Evolutionary conservation across 2,329 filamentous ascomycete species (phyloP), one percentile per base, ranked within the genome.

Genomic region (Aureobasidium subglaciale): DNA sequence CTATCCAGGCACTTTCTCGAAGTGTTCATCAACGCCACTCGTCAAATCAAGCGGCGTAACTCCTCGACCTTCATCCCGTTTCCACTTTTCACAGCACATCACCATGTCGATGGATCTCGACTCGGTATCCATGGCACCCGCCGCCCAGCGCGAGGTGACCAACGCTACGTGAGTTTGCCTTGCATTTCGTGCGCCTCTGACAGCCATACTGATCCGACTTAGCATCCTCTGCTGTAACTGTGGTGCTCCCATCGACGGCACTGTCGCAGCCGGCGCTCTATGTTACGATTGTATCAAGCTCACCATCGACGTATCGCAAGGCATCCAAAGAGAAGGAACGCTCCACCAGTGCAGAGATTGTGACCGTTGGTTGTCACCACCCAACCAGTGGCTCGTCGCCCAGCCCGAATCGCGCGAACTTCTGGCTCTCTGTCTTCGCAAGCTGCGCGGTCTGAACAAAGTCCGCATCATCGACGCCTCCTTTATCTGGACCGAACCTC

Each of bases 161-260:
- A 49, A 48, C 16, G 54, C 54, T 40, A 56, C 54, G 54, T 56
- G 35, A 45, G 55, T 49, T 35, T n/a, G 20, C 30, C 29, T 25
- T n/a, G n/a, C 15, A 56, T 59, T 30, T 54, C 61, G 15, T 9
- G 11, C 59, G 60, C 61, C 2, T n/a, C 4, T 64, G 20, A 63
- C 61, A 7, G 61, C 63, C 8, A 11, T 46, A 30, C 56, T 58
- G 40, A 58, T 35, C 13, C n/a, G 8, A 3, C 16, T 8, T 3
- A 88, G 85, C n/a, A 96, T 97, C 68, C 87, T 99, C 57, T 99
- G 93, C 74, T 96, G 90, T 77, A 96, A 97, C 79, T 99, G 93
- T 72, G 93, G 92, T 68, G 90, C 89, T 59, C 86, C 92, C 35
- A 96, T 99, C 66, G 91, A 96, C 72, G 93, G 93, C 71, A 96